Base-by-base conservation (phyloP, 108 stramenopile species). In the Cyclotella choctawhatcheeana region DNA sequence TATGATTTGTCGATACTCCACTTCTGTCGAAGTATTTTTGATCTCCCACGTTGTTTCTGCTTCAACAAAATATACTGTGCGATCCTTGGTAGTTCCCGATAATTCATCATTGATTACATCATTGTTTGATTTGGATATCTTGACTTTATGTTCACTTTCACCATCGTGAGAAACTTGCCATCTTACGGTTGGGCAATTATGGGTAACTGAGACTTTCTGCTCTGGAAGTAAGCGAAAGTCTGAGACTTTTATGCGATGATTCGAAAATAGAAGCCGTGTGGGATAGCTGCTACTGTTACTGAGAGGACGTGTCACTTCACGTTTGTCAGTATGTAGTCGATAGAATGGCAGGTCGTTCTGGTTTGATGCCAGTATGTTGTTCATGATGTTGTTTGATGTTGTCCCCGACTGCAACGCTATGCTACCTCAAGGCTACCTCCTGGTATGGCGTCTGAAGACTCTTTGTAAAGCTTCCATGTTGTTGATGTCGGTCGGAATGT, bases 101-200 rank as follows among this genome's bases (percentile, higher is more conserved):
- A 40, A 12, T 40, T 10, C 12, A 10, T 40, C 12, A 40, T 40
- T 40, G 8, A 10, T 40, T 40, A 12, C 52, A 16, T 74, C 51
- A 20, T 22, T 45, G 5, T 47, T 62, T 18, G 73, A 65, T 22
- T 13, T 52, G 47, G 44, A 24, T 17, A 33, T 52, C 35, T 44
- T 73, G 21, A 29, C 12, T 18, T 18, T 60, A 16, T 40, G 59
- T 60, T 60, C 13, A 18, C 14, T 6, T 6, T 6, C 29, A 24
- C 37, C 59, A 37, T 66, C 68, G 3, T 77, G 53, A 40, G 66
- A 58, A 16, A 77, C 76, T 44, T 77, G 76, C 76, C 76, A 77
- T 48, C 76, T 52, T 26, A 77, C 37, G 2, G 76, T 77, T 10
- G 67, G 76, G 27, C 31, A 62, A 3, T 52, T n/a, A 12, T 64